Conservation (phyloP, 83 land plant genomes). For the Thuja plicata region DNA sequence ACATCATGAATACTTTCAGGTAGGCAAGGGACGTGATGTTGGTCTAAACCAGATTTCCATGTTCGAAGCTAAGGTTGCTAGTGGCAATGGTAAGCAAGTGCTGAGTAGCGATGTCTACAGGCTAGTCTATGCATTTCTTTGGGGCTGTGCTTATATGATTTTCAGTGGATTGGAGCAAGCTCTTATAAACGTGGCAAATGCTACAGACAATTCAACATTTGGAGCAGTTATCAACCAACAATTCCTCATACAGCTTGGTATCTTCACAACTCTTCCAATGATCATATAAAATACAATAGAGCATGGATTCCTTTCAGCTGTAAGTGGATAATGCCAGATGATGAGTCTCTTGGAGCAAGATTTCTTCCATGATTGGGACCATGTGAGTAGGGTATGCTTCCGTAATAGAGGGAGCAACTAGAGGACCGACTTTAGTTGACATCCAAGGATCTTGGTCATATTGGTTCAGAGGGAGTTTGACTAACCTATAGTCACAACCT, state of each 20-base stretch:
- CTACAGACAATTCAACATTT: constrained; percentile 31
- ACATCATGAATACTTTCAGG: constrained; percentile 87
- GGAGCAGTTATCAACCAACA: constrained; percentile 28
- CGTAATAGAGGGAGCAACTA: too few species aligned
- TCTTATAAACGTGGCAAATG: too few species aligned
- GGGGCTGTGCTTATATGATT: too few species aligned
- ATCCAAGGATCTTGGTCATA: too few species aligned
- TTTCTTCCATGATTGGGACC: too few species aligned
- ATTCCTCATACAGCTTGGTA: constrained; percentile 26
- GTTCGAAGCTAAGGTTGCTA: constrained; percentile 82
- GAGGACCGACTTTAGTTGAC: too few species aligned
- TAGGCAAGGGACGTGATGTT: constrained; percentile 86
- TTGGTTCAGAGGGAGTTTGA: too few species aligned
- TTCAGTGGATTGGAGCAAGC: too few species aligned
- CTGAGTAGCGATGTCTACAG: constrained; percentile 83
- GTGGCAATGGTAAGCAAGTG: constrained; percentile 81
- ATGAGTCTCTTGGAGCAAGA: too few species aligned
- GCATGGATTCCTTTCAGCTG: constrained; percentile 21
- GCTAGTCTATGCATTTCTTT: constrained; percentile 73
- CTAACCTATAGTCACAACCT: too few species aligned
- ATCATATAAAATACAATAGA: constrained; percentile 28
- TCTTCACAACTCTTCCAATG: constrained; percentile 33
- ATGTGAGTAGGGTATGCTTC: too few species aligned
- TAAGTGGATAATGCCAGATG: too few species aligned
- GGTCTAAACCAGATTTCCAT: constrained; percentile 80